Base-by-base conservation (phyloP, 2,329 filamentous ascomycete species). In the Scedosporium minutisporum region DNA sequence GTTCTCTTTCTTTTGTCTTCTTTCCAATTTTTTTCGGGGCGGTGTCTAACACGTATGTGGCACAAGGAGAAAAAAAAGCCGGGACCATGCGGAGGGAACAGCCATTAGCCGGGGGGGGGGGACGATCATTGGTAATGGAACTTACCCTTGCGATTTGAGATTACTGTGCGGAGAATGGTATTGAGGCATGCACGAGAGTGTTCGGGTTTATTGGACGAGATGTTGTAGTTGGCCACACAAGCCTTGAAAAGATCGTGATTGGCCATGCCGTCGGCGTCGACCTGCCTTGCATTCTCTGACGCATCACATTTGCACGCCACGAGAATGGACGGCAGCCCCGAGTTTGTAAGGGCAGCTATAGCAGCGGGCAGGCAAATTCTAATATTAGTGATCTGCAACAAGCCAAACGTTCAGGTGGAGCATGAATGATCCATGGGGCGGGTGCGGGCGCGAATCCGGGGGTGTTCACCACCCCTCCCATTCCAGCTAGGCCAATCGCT, bases 271-370 rank as follows among this genome's bases (percentile, higher is more conserved):
- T 85, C 80, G 14, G 88, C 83, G 69, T 93, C 86, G 63, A 96
- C 80, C 71, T 91, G 83, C 70, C 89, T 87, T 64, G 85, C 78
- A 63, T 84, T 82, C 65, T 87, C 84, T 58, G 88, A 86, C 60
- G 86, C 84, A 73, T 97, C 93, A 78, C 91, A 96, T 80, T 97
- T 97, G 73, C 88, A 93, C 62, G 91, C 91, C 60, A 96, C 90
- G 51, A 97, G 82, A 65, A 93, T 82, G 61, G 88, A 89, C 7
- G 93, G 91, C 46, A 96, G 76, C 25, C 82, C 82, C 18, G 88
- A 86, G 68, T 87, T 88, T 63, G 86, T 83, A 60, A 96, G 80
- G 51, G 88, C 87, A 76, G 86, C 92, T 96, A 59, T 58, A 65
- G 23, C n/a, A n/a, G 16, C 53, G 33, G 16, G n/a, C 7, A 6